phyloP scores from a whole-genome alignment of 352 stramenopile species.

The Thraustochytrium sp. region DNA sequence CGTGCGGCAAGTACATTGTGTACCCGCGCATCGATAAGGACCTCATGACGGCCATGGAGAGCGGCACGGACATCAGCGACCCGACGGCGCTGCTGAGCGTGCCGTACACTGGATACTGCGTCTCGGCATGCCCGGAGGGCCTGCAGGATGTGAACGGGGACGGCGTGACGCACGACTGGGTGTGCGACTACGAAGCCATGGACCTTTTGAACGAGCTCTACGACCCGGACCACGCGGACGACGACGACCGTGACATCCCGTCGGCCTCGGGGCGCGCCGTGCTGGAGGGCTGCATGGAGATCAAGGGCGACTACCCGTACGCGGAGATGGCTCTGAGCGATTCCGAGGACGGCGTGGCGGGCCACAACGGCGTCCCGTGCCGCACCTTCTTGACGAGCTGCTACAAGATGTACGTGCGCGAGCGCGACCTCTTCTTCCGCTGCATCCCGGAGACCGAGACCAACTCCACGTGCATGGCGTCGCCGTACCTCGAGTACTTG shows the following conservation, averaged over 20 bases:
- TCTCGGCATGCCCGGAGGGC: conserved; percentile 55
- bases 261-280: neutral
- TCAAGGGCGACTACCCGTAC: conserved; percentile 15
- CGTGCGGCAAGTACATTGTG: conserved; percentile 56
- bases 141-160: neutral
- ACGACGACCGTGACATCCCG: neutral
- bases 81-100: conserved; percentile 52
- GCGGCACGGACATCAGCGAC: conserved; percentile 54
- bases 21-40: conserved; percentile 71
- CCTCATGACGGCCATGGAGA: conserved; percentile 57
- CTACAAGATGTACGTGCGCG: conserved; percentile 24
- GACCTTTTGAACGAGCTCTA: conserved; percentile 50
- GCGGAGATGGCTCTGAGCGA: neutral
- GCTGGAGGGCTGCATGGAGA: conserved; percentile 3
- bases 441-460: conserved; percentile 65
- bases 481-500: conserved; percentile 22
- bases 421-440: conserved; percentile 54
- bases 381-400: neutral
- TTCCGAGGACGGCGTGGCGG: neutral
- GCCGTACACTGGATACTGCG: conserved; percentile 67
- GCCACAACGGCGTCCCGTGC: neutral
- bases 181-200: conserved; percentile 70
- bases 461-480: conserved; percentile 55
- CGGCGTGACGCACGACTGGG: conserved; percentile 52
- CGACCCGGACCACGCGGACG: neutral